These are phyloP conservation scores for Fraxinus nigra DNA, from an alignment of 305 asterid species.

Conservation along the genomic window DNA sequence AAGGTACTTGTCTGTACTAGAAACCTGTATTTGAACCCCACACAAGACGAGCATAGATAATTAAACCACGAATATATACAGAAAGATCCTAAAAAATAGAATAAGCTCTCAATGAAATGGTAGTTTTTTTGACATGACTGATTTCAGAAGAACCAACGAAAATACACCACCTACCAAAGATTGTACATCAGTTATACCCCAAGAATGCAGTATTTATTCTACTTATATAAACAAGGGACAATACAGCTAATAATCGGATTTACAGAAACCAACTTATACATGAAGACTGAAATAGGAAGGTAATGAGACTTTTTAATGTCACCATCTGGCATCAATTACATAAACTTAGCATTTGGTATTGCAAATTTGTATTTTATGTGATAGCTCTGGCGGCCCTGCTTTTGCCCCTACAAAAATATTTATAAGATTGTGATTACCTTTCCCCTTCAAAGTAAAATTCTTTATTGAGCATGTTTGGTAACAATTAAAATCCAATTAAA, in stretches of 20 bases:
- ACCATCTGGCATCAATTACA: background rate
- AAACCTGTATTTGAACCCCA: constrained; percentile 11
- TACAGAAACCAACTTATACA: background rate
- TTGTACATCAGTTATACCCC: background rate
- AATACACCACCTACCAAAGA: background rate
- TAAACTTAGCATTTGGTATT: background rate
- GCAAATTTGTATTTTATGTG: background rate
- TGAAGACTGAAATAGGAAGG: background rate
- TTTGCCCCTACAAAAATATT: background rate
- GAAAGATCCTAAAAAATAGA: background rate
- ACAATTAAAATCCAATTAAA: too few relatives aligned
- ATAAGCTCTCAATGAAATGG: background rate
- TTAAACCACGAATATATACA: background rate
- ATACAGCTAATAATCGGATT: background rate
- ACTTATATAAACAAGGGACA: background rate
- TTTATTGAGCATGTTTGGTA: background rate
- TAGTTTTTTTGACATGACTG: background rate
- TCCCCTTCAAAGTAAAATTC: background rate
- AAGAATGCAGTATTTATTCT: background rate
- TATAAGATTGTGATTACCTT: background rate
- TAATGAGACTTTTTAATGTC: background rate
- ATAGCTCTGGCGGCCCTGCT: background rate
- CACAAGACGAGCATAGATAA: constrained; percentile 7
- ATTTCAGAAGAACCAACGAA: background rate
- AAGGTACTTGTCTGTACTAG: background rate